Percentiles rank a stretch among this genome's conserved stretches.
phyloP scores from a whole-genome alignment of 192 early-diverging fungal genomes.

The Fimicolochytrium jonesii region DNA sequence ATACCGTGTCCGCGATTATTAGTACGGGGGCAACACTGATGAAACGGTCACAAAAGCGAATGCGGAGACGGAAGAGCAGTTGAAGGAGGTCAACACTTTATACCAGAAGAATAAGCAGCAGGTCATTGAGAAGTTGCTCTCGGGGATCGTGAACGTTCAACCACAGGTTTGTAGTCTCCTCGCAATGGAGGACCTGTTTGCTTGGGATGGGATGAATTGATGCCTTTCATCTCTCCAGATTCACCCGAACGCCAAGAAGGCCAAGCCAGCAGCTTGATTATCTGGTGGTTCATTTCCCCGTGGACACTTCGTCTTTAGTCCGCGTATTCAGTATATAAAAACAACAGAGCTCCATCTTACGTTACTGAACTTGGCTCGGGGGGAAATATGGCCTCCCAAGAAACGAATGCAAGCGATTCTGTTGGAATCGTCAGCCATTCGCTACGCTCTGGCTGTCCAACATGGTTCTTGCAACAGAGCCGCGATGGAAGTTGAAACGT shows the following conservation, averaged over 20 bases:
- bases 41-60: conserved; percentile 57
- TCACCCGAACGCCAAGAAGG: conserved; percentile 14
- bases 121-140: conserved; percentile 67
- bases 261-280: conserved; percentile 14
- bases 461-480: too few relatives aligned
- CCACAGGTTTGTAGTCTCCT: too few relatives aligned
- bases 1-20: conserved; percentile 1
- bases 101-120: conserved; percentile 59
- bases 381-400: too few relatives aligned
- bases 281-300: too few relatives aligned
- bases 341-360: too few relatives aligned
- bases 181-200: not conserved
- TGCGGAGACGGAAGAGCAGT: conserved; percentile 65
- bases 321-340: too few relatives aligned
- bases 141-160: conserved; percentile 59
- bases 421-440: too few relatives aligned
- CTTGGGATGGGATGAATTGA: not conserved
- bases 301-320: too few relatives aligned
- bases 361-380: too few relatives aligned
- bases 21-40: conserved; percentile 71
- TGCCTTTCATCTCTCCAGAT: not conserved
- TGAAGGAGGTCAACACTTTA: conserved; percentile 55
- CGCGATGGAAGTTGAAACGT: too few relatives aligned
- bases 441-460: too few relatives aligned
- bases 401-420: too few relatives aligned